A percentile compares a stretch with the other conserved stretches of the same genome.
Conservation (phyloP, 345 rosid species). For the Stellera chamaejasme region DNA sequence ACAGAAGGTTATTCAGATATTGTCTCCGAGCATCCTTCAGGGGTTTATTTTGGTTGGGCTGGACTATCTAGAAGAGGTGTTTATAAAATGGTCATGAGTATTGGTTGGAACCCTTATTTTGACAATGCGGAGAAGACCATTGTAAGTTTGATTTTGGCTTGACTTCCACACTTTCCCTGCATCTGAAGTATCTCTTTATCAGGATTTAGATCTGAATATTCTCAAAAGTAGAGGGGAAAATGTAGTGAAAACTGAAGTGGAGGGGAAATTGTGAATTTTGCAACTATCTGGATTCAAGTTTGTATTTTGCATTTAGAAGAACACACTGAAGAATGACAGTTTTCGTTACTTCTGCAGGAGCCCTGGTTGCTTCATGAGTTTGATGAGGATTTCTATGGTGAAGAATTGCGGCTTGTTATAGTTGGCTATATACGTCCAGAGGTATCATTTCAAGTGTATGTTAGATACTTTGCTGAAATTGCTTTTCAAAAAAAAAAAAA, state of each 20-base stretch:
- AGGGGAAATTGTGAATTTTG: too few species aligned
- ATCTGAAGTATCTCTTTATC: too few species aligned
- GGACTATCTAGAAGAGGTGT: constrained; percentile 55
- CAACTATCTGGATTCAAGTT: too few species aligned
- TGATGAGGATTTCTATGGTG: constrained; percentile 78
- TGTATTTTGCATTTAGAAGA: too few species aligned
- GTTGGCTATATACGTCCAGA: constrained; percentile 91
- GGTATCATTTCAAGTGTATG: constrained; percentile 25
- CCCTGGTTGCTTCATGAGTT: constrained; percentile 95
- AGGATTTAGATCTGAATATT: too few species aligned
- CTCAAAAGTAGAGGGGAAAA: too few species aligned
- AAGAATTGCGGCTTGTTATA: constrained; percentile 64
- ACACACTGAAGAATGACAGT: too few species aligned
- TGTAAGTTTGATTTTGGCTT: constrained; percentile 34
- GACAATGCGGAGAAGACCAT: constrained; percentile 78
- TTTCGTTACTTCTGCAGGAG: constrained; percentile 35
- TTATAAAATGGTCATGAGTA: constrained; percentile 90
- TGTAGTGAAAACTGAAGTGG: too few species aligned
- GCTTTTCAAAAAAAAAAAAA: not conserved
- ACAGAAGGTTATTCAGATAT: constrained; percentile 49
- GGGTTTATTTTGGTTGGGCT: constrained; percentile 98
- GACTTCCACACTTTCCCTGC: not conserved
- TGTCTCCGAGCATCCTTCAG: constrained; percentile 67
- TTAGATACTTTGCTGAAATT: not conserved
- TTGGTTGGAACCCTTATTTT: constrained; percentile 94